These are phyloP conservation scores for Macadamia tetraphylla DNA, from an alignment of 164 flowering plant species.

Conservation along the genomic window DNA sequence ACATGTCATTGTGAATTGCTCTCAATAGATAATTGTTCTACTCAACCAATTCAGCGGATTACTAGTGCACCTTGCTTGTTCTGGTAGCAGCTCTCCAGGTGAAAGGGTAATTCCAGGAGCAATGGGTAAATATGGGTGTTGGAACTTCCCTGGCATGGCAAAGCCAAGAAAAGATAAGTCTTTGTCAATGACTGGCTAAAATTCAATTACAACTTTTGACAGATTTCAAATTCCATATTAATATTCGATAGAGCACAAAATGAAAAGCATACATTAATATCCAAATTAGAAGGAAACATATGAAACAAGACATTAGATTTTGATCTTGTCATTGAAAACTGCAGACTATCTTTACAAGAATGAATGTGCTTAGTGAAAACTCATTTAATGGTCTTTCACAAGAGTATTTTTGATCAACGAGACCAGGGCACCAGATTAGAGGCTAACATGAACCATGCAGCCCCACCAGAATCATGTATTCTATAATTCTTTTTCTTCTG, in stretches of 20 bases:
- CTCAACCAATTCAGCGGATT: too few relatives aligned
- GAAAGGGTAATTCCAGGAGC: background rate
- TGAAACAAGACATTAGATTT: background rate
- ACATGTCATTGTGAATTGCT: too few relatives aligned
- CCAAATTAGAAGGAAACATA: background rate
- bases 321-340: background rate
- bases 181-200: background rate
- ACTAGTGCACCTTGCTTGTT: too few relatives aligned
- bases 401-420: too few relatives aligned
- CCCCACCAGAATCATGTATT: too few relatives aligned
- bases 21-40: too few relatives aligned
- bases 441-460: too few relatives aligned
- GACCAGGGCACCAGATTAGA: too few relatives aligned
- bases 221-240: background rate
- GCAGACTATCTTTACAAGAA: background rate
- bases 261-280: background rate
- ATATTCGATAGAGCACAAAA: background rate
- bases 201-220: background rate
- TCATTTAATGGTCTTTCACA: too few relatives aligned
- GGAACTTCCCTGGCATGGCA: background rate
- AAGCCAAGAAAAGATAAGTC: background rate
- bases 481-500: too few relatives aligned
- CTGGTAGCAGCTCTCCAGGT: background rate
- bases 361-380: background rate
- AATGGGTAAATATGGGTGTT: background rate